These are phyloP conservation scores for Zygoascus meyerae DNA, from an alignment of 1,139 yeast genomes.

Conservation along the genomic window DNA sequence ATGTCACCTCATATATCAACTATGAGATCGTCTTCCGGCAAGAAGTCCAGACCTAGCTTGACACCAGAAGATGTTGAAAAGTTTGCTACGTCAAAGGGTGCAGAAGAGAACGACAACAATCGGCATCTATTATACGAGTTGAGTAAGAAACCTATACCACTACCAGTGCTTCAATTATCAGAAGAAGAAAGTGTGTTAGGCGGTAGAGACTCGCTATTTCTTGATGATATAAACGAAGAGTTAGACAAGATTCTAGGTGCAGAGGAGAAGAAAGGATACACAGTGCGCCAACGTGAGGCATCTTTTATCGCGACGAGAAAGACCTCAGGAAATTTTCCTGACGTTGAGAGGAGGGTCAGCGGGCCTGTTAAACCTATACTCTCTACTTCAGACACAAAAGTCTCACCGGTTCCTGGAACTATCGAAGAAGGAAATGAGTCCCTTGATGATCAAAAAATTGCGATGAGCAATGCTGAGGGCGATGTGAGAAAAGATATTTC, in stretches of 20 bases:
- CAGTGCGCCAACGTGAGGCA: slow-evolving; percentile 30
- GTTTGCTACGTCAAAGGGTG: slow-evolving; percentile 6
- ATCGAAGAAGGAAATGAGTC: slow-evolving; percentile 10
- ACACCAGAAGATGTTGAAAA: slow-evolving; percentile 28
- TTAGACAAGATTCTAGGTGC: slow-evolving; percentile 34
- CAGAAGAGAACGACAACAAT: slow-evolving; percentile 3
- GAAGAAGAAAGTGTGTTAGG: slow-evolving; percentile 34
- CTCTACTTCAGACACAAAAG: slow-evolving; percentile 1
- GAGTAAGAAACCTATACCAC: slow-evolving; percentile 15
- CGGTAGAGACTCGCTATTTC: slow-evolving; percentile 35
- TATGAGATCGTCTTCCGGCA: slow-evolving; percentile 25
- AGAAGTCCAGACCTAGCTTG: slow-evolving; percentile 32
- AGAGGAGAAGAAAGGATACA: slow-evolving; percentile 32
- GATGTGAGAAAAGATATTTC: background rate
- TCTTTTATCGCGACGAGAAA: slow-evolving; percentile 30
- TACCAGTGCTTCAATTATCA: slow-evolving; percentile 24
- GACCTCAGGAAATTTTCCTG: slow-evolving; percentile 12
- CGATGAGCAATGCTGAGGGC: background rate
- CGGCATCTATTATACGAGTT: slow-evolving; percentile 16
- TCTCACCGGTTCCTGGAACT: background rate
- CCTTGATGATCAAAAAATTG: background rate
- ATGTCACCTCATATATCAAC: slow-evolving; percentile 20
- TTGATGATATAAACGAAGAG: slow-evolving; percentile 38
- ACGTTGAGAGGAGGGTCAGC: slow-evolving; percentile 19
- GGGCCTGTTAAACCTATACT: slow-evolving; percentile 24